Evolutionary conservation across 352 stramenopile species (phyloP).

Genomic region (Phytophthora aleatoria): DNA sequence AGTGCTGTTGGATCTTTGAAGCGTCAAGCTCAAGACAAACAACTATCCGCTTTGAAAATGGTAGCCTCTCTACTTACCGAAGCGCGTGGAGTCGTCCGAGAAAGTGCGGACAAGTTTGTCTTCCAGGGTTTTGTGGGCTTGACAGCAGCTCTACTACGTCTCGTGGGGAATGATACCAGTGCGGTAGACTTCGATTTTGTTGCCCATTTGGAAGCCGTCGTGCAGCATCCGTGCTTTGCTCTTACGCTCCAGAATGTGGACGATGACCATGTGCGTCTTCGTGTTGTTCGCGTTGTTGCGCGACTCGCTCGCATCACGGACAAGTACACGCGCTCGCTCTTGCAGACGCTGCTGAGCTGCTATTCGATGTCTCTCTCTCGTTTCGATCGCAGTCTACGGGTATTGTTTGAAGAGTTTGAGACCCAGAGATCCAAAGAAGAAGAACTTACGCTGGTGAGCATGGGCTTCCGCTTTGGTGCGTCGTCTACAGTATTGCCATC

Average conservation of each 20-base stretch:
- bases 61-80: slow-evolving; percentile 30
- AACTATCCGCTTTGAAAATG: slow-evolving; percentile 18
- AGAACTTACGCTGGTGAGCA: slow-evolving; percentile 43
- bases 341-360: slow-evolving; percentile 58
- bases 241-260: slow-evolving; percentile 26
- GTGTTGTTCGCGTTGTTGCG: slow-evolving; percentile 48
- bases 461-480: slow-evolving; percentile 76
- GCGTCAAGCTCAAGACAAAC: slow-evolving; percentile 14
- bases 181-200: slow-evolving; percentile 43
- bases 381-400: slow-evolving; percentile 60
- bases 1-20: slow-evolving; percentile 19
- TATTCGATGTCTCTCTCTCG: slow-evolving; percentile 77
- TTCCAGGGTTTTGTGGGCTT: slow-evolving; percentile 46
- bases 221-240: slow-evolving; percentile 36
- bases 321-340: slow-evolving; percentile 56
- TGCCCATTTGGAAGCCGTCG: slow-evolving; percentile 39
- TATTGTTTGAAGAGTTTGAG: slow-evolving; percentile 66
- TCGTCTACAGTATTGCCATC: slow-evolving; percentile 42
- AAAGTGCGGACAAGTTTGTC: slow-evolving; percentile 8
- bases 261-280: slow-evolving; percentile 28
- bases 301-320: slow-evolving; percentile 43
- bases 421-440: slow-evolving; percentile 40
- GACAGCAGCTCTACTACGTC: slow-evolving; percentile 37
- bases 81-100: slow-evolving; percentile 25
- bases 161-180: slow-evolving; percentile 25